Conservation (phyloP, 805 yeast genomes). For the Kluyveromyces lactis region DNA sequence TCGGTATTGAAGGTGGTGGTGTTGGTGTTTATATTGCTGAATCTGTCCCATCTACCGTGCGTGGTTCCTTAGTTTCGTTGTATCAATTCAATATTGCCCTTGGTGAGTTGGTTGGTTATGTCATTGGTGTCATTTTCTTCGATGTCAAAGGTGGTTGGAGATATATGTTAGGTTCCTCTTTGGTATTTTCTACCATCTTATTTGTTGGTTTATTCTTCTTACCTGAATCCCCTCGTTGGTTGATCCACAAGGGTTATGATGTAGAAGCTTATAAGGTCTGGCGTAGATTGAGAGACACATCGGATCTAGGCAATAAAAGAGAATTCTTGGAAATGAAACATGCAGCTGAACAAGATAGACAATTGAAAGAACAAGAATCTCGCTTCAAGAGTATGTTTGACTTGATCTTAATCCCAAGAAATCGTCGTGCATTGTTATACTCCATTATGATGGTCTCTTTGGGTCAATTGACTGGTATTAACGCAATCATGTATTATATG, state of each 20-base stretch:
- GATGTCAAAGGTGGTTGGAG: slow-evolving; percentile 55
- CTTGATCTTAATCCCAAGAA: slow-evolving; percentile 46
- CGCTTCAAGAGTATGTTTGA: slow-evolving; percentile 39
- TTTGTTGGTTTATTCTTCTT: slow-evolving; percentile 44
- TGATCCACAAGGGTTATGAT: slow-evolving; percentile 40
- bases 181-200: slow-evolving; percentile 47
- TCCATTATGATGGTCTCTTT: slow-evolving; percentile 49
- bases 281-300: slow-evolving; percentile 46
- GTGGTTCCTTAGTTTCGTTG: slow-evolving; percentile 55
- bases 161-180: slow-evolving; percentile 55
- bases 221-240: slow-evolving; percentile 57
- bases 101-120: slow-evolving; percentile 59
- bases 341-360: slow-evolving; percentile 40
- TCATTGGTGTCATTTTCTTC: slow-evolving; percentile 54
- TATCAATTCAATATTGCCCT: slow-evolving; percentile 59
- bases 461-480: slow-evolving; percentile 63
- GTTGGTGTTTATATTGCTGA: slow-evolving; percentile 58
- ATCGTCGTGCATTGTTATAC: slow-evolving; percentile 52
- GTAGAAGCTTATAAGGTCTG: slow-evolving; percentile 50
- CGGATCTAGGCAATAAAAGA: slow-evolving; percentile 34
- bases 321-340: slow-evolving; percentile 54
- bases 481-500: slow-evolving; percentile 59
- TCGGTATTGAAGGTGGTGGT: slow-evolving; percentile 60
- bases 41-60: slow-evolving; percentile 46
- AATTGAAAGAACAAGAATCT: slow-evolving; percentile 30